phyloP scores from a whole-genome alignment of 2,329 filamentous ascomycete species.

The Corinectria fuckeliana region DNA sequence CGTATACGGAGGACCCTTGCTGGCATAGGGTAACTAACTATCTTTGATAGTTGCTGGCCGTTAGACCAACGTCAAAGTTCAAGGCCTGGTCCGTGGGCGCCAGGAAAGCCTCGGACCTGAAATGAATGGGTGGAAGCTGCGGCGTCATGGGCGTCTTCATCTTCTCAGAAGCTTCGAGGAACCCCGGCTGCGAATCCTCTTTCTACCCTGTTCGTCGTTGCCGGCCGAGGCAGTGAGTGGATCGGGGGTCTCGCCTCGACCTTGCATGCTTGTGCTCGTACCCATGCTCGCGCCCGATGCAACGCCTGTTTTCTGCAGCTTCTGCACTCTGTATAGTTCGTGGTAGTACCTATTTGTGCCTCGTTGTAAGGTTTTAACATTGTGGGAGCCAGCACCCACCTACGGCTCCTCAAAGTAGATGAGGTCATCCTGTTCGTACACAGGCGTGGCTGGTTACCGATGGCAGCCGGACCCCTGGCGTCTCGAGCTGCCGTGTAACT shows the following conservation, averaged over 20 bases:
- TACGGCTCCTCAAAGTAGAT: neutral
- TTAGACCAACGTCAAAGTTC: constrained; percentile 2
- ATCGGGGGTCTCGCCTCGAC: neutral
- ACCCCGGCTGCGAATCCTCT: neutral
- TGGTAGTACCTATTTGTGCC: neutral
- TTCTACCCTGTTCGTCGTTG: constrained; percentile 7
- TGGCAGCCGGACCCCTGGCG: neutral
- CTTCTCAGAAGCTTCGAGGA: constrained; percentile 12
- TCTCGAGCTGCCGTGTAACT: constrained; percentile 14
- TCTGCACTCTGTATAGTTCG: neutral
- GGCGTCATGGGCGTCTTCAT: neutral
- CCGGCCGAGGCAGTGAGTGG: constrained; percentile 15
- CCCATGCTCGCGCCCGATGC: neutral
- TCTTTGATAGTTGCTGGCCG: neutral
- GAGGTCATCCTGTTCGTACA: neutral
- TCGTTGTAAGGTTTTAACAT: neutral
- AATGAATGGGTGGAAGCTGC: constrained; percentile 8
- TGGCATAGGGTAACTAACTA: neutral
- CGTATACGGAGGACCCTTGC: neutral
- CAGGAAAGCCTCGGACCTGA: constrained; percentile 10
- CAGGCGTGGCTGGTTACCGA: neutral
- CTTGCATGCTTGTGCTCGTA: neutral
- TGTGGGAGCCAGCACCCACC: neutral
- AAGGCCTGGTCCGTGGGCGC: constrained; percentile 6
- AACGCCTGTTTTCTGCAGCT: neutral